Evolutionary conservation across 2,329 filamentous ascomycete species (phyloP).

Genomic region (Verticillium dahliae): DNA sequence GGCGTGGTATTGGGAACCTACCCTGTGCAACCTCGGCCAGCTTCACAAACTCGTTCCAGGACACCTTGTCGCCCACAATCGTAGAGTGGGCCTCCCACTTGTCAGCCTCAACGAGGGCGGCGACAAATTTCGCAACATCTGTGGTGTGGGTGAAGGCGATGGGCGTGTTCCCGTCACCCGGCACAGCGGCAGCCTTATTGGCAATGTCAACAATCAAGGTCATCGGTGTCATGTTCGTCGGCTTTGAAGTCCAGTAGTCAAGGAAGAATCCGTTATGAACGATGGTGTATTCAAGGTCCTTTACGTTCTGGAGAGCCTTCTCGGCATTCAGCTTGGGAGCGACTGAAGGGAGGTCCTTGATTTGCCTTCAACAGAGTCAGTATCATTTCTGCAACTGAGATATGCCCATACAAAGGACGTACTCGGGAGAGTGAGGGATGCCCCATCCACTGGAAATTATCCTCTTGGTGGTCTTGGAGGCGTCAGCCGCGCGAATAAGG

Average conservation of each 20-base stretch:
- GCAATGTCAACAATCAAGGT: slow-evolving; percentile 35
- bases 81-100: slow-evolving; percentile 33
- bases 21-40: slow-evolving; percentile 29
- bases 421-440: slow-evolving; percentile 23
- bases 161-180: slow-evolving; percentile 35
- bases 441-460: slow-evolving; percentile 36
- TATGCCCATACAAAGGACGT: slow-evolving; percentile 1
- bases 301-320: slow-evolving; percentile 18
- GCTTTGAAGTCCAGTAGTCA: slow-evolving; percentile 33
- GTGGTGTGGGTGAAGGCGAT: slow-evolving; percentile 40
- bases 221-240: slow-evolving; percentile 29
- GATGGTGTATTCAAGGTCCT: slow-evolving; percentile 26
- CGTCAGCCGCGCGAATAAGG: slow-evolving; percentile 34
- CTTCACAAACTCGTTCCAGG: slow-evolving; percentile 34
- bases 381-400: background rate
- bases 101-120: slow-evolving; percentile 27
- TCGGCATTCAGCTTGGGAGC: background rate
- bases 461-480: slow-evolving; percentile 26
- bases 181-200: slow-evolving; percentile 37
- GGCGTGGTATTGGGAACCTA: slow-evolving; percentile 15
- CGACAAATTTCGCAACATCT: slow-evolving; percentile 41
- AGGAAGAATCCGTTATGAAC: slow-evolving; percentile 35
- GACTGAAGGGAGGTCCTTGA: background rate
- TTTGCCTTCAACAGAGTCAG: background rate
- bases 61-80: slow-evolving; percentile 31